A percentile compares a stretch with the other conserved stretches of the same genome.
phyloP scores from a whole-genome alignment of 495 filamentous ascomycete species.

The Trichoderma gamsii region DNA sequence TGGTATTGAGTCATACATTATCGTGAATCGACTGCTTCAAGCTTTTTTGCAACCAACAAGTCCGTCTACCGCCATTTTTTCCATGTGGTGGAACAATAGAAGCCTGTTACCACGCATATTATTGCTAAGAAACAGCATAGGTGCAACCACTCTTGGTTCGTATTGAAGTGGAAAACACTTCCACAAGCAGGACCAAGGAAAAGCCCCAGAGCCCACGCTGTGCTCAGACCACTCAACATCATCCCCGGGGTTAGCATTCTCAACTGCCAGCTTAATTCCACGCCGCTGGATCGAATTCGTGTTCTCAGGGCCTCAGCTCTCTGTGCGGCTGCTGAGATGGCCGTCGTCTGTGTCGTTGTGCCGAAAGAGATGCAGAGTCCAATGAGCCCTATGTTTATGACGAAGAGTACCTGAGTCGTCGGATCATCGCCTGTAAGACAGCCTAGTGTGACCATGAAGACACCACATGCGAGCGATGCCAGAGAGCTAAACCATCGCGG shows the following conservation, averaged over 20 bases:
- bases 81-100: conserved; percentile 5
- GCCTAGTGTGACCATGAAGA: conserved; percentile 1
- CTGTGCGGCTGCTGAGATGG: conserved; percentile 6
- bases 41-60: too few relatives aligned
- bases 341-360: background rate
- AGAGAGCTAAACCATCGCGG: conserved; percentile 6
- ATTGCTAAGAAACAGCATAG: background rate
- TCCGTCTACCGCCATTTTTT: background rate
- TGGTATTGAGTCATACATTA: background rate
- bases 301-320: background rate
- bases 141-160: background rate
- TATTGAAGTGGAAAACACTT: background rate
- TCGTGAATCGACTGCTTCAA: background rate
- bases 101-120: background rate
- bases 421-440: background rate
- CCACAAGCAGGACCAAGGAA: conserved; percentile 2
- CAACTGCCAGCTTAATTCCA: background rate
- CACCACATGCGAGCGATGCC: background rate
- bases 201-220: background rate
- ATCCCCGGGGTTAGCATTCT: background rate
- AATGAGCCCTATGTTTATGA: background rate
- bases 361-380: background rate
- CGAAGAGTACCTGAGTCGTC: background rate
- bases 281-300: background rate
- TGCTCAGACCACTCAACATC: background rate